Evolutionary conservation across 345 rosid genomes (phyloP), one percentile per base, ranked within the genome.

Genomic region (Gossypium herbaceum): DNA sequence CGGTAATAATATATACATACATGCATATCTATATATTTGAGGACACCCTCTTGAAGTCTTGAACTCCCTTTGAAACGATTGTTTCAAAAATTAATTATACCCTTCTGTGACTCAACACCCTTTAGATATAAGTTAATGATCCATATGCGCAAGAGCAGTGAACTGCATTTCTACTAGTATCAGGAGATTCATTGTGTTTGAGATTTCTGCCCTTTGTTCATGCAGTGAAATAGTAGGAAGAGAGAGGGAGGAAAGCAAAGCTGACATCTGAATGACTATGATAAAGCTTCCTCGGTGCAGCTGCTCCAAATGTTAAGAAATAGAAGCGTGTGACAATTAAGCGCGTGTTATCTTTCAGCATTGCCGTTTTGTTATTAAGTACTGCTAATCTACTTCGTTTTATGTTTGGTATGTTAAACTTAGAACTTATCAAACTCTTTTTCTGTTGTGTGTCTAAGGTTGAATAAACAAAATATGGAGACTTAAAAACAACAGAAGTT

Each of bases 1-100:
- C 22, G 22, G 22, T 20, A 20, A 20, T 20, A 20, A 20, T 20
- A 20, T 20, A 20, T 20, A 5, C 7, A 34, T 34, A 5, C 41
- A 34, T 34, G 41, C 7, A 34, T 34, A 34, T 34, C 5, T 29
- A 29, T 34, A 34, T 34, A 34, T 34, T 34, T 34, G 41, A 34
- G 41, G 41, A 34, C 41, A 34, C 41, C 41, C 41, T 34, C 41
- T 34, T 34, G 41, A 34, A 34, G 7, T 34, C 41, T 34, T 48
- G 87, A 61, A 79, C 86, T 63, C 70, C 60, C 68, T 86, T 64
- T 71, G 89, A 82, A 68, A 52, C 58, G 20, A 84, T 84, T 27
- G 85, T 73, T 67, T 20, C 61, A 22, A 51, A 57, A 9, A 51
- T 68, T 55, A 51, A 41, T 27, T 59, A 86, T 72, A 29, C 86